A percentile compares a stretch with the other conserved stretches of the same genome.
phyloP scores from a whole-genome alignment of 495 filamentous ascomycete genomes.

The Neurospora sp. region DNA sequence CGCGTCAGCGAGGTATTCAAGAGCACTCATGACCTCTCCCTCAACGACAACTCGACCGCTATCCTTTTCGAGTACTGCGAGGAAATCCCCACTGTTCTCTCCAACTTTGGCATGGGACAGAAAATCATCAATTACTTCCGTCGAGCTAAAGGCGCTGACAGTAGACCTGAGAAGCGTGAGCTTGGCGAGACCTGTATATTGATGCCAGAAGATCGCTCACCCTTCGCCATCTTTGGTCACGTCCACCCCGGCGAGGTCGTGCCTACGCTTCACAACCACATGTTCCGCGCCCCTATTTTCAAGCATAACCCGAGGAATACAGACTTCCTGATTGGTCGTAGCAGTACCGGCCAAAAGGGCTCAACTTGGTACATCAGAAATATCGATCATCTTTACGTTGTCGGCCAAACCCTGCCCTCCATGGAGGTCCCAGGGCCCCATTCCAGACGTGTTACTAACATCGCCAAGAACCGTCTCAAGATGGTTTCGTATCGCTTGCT shows the following conservation, averaged over 20 bases:
- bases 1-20: slow-evolving; percentile 64
- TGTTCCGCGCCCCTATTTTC: slow-evolving; percentile 92
- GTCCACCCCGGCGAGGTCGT: slow-evolving; percentile 83
- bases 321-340: slow-evolving; percentile 83
- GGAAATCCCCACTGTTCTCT: slow-evolving; percentile 80
- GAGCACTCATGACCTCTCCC: slow-evolving; percentile 62
- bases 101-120: slow-evolving; percentile 94
- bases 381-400: slow-evolving; percentile 79
- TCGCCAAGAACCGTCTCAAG: slow-evolving; percentile 87
- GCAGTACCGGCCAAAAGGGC: slow-evolving; percentile 61
- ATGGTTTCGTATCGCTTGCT: slow-evolving; percentile 87
- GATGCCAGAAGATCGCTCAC: slow-evolving; percentile 86
- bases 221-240: slow-evolving; percentile 88
- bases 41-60: slow-evolving; percentile 79
- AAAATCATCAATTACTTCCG: slow-evolving; percentile 94
- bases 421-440: slow-evolving; percentile 88
- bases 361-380: slow-evolving; percentile 71
- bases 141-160: slow-evolving; percentile 68
- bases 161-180: slow-evolving; percentile 36
- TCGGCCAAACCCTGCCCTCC: slow-evolving; percentile 85
- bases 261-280: slow-evolving; percentile 83
- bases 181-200: slow-evolving; percentile 81
- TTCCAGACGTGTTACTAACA: slow-evolving; percentile 87
- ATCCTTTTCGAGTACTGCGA: slow-evolving; percentile 93
- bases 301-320: slow-evolving; percentile 66